Percentiles rank a stretch among this genome's conserved stretches.
These are phyloP conservation scores for Cyberlindnera nakhonratchasimensis DNA, from an alignment of 805 yeast species.

Conservation along the genomic window DNA sequence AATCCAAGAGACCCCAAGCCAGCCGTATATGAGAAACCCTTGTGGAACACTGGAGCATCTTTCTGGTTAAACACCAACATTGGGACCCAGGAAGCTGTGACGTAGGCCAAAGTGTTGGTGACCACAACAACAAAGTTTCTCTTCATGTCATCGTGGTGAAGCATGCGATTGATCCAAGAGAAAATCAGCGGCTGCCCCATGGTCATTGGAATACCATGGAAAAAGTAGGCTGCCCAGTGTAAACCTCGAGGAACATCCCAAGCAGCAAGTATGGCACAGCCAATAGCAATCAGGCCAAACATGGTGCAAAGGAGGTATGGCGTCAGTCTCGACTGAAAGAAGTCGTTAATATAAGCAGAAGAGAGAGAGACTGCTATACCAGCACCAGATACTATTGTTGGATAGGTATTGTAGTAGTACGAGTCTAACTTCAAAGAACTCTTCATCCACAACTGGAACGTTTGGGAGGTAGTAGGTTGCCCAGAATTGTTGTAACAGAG, in stretches of 20 bases:
- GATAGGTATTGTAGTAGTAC: slow-evolving; percentile 38
- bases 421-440: slow-evolving; percentile 32
- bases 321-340: slow-evolving; percentile 33
- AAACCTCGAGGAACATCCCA: slow-evolving; percentile 49
- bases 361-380: slow-evolving; percentile 38
- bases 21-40: slow-evolving; percentile 35
- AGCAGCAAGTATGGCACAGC: slow-evolving; percentile 25
- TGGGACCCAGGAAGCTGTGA: slow-evolving; percentile 36
- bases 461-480: slow-evolving; percentile 38
- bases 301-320: slow-evolving; percentile 36
- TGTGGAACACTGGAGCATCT: slow-evolving; percentile 36
- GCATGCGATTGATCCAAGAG: slow-evolving; percentile 51
- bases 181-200: slow-evolving; percentile 57
- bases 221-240: slow-evolving; percentile 49
- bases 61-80: slow-evolving; percentile 38
- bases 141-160: slow-evolving; percentile 34
- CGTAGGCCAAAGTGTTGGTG: slow-evolving; percentile 42
- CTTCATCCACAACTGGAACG: slow-evolving; percentile 46
- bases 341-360: slow-evolving; percentile 31
- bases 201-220: slow-evolving; percentile 44
- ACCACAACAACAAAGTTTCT: slow-evolving; percentile 37
- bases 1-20: slow-evolving; percentile 8
- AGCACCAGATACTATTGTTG: slow-evolving; percentile 37
- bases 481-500: slow-evolving; percentile 20
- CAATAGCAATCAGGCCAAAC: slow-evolving; percentile 44